Evolutionary conservation across 306 rosid species (phyloP), one percentile per base, ranked within the genome.

Genomic region (Datisca glomerata): DNA sequence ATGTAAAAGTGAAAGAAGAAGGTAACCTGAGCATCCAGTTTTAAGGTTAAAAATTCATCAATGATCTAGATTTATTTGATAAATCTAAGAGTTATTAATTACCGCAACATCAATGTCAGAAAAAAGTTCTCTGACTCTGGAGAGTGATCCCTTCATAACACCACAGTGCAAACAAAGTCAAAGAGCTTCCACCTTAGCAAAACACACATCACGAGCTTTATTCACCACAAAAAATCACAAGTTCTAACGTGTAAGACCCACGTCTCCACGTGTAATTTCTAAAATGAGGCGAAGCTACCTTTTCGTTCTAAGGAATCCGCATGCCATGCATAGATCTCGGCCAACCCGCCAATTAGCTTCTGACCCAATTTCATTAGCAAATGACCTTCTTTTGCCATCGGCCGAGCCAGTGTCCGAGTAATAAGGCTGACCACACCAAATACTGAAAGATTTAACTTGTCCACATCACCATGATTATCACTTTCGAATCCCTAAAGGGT

Each of bases 361-460:
- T 32, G 55, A n/a, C 16, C 23, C 8, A 29, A 41, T 23, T 32
- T 24, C 31, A n/a, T 22, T 12, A 35, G 36, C 18, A 13, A 25
- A 43, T 1, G 28, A 17, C 39, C 44, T 21, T 4, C 6, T 11
- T 0, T 14, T 42, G 63, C 57, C 51, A 54, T 15, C 23, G 18
- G 10, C 51, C 18, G 2, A 12, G 22, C 41, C 57, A 37, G 17
- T 19, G 35, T 32, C 79, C 71, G 70, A 36, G 55, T 51, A 61
- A 55, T 33, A 51, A 38, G 57, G 39, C 33, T 35, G 56, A 37
- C 59, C 39, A 28, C 14, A 39, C 36, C 57, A 51, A 17, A 33
- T 24, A n/a, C 21, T 15, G 13, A 16, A 18, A 27, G 47, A 14
- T 15, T 3, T n/a, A 21, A 20, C 8, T 16, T 1, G 0, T 15